These are phyloP conservation scores for Salvia splendens DNA, from an alignment of 257 asterid species.

Conservation along the genomic window DNA sequence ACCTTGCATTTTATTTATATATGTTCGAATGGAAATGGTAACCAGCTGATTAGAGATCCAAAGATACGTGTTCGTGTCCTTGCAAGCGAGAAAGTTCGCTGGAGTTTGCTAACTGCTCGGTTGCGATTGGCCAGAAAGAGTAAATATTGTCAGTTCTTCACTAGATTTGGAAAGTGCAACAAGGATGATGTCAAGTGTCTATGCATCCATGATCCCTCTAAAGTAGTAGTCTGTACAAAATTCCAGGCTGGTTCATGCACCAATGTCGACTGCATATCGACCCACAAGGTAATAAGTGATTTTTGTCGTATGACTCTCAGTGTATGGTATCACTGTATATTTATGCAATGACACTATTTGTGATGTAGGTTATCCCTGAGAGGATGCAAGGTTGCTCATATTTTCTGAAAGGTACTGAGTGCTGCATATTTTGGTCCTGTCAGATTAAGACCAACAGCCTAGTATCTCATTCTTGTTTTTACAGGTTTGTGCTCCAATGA, in stretches of 20 bases:
- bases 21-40: constrained; percentile 91
- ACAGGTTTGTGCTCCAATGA: constrained; percentile 90
- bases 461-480: constrained; percentile 39
- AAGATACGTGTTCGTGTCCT: constrained; percentile 80
- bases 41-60: constrained; percentile 90
- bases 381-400: constrained; percentile 98
- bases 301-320: constrained; percentile 14
- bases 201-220: constrained; percentile 79
- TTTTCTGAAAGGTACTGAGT: constrained; percentile 73
- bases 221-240: constrained; percentile 92
- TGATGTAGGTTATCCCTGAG: constrained; percentile 83
- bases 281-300: constrained; percentile 76
- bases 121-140: constrained; percentile 82
- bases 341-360: constrained; percentile 23
- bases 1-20: constrained; percentile 50
- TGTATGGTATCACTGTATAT: constrained; percentile 22
- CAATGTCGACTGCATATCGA: constrained; percentile 67
- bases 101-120: constrained; percentile 97
- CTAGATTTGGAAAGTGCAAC: constrained; percentile 91
- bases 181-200: constrained; percentile 87
- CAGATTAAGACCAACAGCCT: neutral
- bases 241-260: constrained; percentile 80
- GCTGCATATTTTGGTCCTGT: constrained; percentile 20
- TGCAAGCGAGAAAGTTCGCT: constrained; percentile 88
- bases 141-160: constrained; percentile 86